Conservation (phyloP, 2,329 filamentous ascomycete species). For the Fusarium musae region DNA sequence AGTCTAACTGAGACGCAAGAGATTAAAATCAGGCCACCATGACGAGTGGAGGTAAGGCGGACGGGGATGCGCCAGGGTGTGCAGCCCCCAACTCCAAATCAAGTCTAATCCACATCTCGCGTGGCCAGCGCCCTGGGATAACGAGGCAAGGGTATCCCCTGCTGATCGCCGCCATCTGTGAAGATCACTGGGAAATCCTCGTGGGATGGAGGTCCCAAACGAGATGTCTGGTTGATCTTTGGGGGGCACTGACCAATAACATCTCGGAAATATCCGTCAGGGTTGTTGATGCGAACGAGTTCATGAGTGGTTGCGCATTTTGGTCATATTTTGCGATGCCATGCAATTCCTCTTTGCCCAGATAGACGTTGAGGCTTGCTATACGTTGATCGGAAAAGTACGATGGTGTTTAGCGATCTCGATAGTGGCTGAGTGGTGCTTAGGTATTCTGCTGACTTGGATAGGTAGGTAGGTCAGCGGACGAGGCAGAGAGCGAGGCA, state of each 20-base stretch:
- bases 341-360: background rate
- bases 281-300: constrained; percentile 32
- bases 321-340: constrained; percentile 7
- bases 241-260: constrained; percentile 25
- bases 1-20: constrained; percentile 38
- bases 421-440: constrained; percentile 14
- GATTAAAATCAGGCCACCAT: constrained; percentile 47
- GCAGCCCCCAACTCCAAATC: constrained; percentile 40
- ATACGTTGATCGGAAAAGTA: background rate
- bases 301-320: constrained; percentile 15
- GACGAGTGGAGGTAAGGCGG: constrained; percentile 34
- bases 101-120: constrained; percentile 47
- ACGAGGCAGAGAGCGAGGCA: constrained; percentile 5
- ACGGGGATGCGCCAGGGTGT: constrained; percentile 12
- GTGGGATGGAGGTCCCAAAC: constrained; percentile 35
- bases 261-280: constrained; percentile 36
- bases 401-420: constrained; percentile 8
- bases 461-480: background rate
- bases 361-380: background rate
- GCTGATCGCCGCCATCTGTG: constrained; percentile 45
- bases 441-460: background rate
- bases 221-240: constrained; percentile 36
- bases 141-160: constrained; percentile 41
- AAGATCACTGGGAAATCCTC: constrained; percentile 47
- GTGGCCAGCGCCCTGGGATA: constrained; percentile 42